A percentile compares a stretch with the other conserved stretches of the same genome.
phyloP scores from a whole-genome alignment of 768 basidiomycete genomes.

The Boletales sp. region DNA sequence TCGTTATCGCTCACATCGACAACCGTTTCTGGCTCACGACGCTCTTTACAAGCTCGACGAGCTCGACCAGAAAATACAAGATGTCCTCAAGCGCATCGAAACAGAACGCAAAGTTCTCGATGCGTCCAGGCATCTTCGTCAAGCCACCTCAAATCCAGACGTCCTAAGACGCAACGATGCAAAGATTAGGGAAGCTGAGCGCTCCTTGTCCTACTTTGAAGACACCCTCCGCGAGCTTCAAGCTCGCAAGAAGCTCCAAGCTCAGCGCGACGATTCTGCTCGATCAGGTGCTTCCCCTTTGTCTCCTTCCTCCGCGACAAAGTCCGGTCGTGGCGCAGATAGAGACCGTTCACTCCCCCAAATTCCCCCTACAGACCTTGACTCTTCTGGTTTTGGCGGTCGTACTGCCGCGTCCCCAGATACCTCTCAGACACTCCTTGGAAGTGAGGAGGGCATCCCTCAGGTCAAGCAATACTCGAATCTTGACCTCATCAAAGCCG shows the following conservation, averaged over 20 bases:
- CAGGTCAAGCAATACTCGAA: conserved; percentile 73
- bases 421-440: conserved; percentile 39
- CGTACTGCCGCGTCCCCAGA: conserved; percentile 35
- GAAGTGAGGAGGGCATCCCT: conserved; percentile 38
- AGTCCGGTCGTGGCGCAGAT: conserved; percentile 18
- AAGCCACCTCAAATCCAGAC: conserved; percentile 84
- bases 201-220: conserved; percentile 83
- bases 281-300: conserved; percentile 46
- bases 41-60: conserved; percentile 37
- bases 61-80: conserved; percentile 91
- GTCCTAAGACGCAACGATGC: conserved; percentile 77
- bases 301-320: conserved; percentile 15
- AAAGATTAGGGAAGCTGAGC: conserved; percentile 84
- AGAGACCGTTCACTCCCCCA: conserved; percentile 36
- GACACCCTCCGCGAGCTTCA: conserved; percentile 81
- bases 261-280: conserved; percentile 51
- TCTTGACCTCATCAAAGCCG: conserved; percentile 94
- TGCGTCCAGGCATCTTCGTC: conserved; percentile 71
- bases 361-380: conserved; percentile 53
- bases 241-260: conserved; percentile 64
- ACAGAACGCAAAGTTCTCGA: conserved; percentile 92
- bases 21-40: conserved; percentile 1
- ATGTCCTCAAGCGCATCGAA: conserved; percentile 85
- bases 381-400: conserved; percentile 30
- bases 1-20: conserved; percentile 9